These are phyloP conservation scores for Plasmodium billcollinsi DNA, from an alignment of 169 alveolate species.

Conservation along the genomic window DNA sequence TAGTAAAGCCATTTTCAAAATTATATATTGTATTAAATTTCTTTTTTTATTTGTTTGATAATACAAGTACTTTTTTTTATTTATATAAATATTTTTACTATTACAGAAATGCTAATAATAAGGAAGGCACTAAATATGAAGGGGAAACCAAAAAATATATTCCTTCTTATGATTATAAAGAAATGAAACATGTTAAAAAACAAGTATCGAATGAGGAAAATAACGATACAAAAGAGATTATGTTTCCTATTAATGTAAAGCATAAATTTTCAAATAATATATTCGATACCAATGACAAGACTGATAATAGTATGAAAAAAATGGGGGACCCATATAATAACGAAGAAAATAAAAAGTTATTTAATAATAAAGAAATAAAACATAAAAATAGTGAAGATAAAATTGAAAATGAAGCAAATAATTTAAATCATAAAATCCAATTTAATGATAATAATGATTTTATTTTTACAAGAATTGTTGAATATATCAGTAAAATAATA, in stretches of 20 bases:
- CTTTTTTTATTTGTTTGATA: slow-evolving; percentile 70
- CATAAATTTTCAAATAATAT: neutral
- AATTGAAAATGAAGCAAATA: no score
- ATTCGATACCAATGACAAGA: neutral
- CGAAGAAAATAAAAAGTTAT: neutral
- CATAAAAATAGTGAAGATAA: neutral
- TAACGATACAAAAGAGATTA: no score
- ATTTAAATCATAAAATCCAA: neutral
- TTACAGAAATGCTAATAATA: neutral
- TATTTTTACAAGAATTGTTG: slow-evolving; percentile 54
- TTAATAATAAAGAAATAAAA: slow-evolving; percentile 1
- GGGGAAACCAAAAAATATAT: neutral
- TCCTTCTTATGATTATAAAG: neutral
- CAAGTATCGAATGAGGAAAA: neutral
- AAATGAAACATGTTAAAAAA: neutral
- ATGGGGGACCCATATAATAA: neutral
- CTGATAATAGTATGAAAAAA: neutral
- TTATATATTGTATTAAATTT: slow-evolving; percentile 65
- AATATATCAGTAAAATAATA: slow-evolving; percentile 73
- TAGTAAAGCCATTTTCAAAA: slow-evolving; percentile 50
- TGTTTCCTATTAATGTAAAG: neutral
- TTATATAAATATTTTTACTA: slow-evolving; percentile 58
- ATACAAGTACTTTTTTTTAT: slow-evolving; percentile 21
- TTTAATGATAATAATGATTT: slow-evolving; percentile 17
- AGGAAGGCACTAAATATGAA: neutral